Evolutionary conservation across 1,284 basidiomycete genomes (phyloP), one percentile per base, ranked within the genome.

Genomic region (Trametes hirsuta): DNA sequence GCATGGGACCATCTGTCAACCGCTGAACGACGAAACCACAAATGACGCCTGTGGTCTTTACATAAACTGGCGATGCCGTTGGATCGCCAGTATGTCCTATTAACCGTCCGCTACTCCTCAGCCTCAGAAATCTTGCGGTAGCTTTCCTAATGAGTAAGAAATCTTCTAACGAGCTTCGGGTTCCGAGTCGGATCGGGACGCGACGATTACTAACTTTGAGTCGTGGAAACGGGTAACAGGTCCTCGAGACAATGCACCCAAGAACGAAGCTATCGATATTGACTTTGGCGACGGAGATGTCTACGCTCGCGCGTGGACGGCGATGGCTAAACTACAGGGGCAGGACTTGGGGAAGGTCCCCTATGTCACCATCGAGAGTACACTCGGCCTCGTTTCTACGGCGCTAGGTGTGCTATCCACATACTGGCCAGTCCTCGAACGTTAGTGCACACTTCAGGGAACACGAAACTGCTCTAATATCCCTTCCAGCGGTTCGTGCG

Each of bases 321-420:
- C 51, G 11, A 53, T 53, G 51, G 25, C 51, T 4, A 44, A 45
- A 9, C 18, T 53, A 35, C n/a, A 53, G 22, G 42, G 22, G 4
- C 22, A 45, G 18, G 51, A 53, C 10, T 30, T 53, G 6, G 30
- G n/a, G 12, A 53, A 53, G 18, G 51, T 53, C 18, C 51, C 51
- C 15, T 53, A 45, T 14, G 41, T 53, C n/a, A 53, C 41, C 25
- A 53, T 53, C n/a, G 51, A 53, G 34, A 53, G 51, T n/a, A 34
- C 51, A 9, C 51, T 53, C 34, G 51, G 51, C 11, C 42, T 53
- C 2, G 51, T 53, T 41, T 53, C 51, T 18, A 53, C 40, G 6
- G 51, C 51, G 4, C 41, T 53, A 3, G 51, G 41, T 4, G 34
- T 53, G 2, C 18, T 53, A 18, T 40, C 51, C 11, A 45, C 51